Evolutionary conservation across 345 rosid genomes (phyloP).

Genomic region (Excoecaria cochinchinensis): DNA sequence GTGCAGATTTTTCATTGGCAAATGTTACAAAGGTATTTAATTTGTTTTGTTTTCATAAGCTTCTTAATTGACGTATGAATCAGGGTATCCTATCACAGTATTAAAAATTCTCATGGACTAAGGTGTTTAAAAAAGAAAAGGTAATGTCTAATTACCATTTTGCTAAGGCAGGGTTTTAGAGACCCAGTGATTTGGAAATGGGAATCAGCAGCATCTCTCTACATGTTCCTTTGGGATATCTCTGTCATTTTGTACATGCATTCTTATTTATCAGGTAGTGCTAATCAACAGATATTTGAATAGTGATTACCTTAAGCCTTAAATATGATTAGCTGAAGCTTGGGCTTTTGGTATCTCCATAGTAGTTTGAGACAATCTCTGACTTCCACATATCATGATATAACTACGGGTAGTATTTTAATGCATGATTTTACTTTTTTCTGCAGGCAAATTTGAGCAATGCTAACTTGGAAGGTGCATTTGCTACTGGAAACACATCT

Average conservation of each 20-base stretch:
- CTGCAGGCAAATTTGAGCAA: constrained; percentile 77
- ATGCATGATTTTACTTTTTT: constrained; percentile 1
- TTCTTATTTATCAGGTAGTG: neutral
- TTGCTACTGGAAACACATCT: constrained; percentile 89
- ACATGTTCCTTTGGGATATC: neutral
- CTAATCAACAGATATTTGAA: neutral
- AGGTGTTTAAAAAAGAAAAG: neutral
- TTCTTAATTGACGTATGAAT: neutral
- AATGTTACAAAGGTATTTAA: constrained; percentile 72
- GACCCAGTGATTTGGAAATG: neutral
- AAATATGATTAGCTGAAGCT: neutral
- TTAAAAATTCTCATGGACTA: neutral
- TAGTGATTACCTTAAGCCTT: neutral
- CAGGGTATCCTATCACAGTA: neutral
- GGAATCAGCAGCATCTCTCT: neutral
- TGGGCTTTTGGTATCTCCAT: neutral
- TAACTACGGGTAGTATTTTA: neutral
- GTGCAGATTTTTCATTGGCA: constrained; percentile 87
- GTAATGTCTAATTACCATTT: neutral
- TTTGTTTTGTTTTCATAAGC: neutral
- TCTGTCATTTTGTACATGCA: neutral
- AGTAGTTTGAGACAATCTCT: neutral
- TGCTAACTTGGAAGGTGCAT: constrained; percentile 93
- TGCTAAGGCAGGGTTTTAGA: neutral
- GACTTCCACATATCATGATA: neutral